Base-by-base conservation (phyloP, 495 filamentous ascomycete species). In the Rostrohypoxylon terebratum region DNA sequence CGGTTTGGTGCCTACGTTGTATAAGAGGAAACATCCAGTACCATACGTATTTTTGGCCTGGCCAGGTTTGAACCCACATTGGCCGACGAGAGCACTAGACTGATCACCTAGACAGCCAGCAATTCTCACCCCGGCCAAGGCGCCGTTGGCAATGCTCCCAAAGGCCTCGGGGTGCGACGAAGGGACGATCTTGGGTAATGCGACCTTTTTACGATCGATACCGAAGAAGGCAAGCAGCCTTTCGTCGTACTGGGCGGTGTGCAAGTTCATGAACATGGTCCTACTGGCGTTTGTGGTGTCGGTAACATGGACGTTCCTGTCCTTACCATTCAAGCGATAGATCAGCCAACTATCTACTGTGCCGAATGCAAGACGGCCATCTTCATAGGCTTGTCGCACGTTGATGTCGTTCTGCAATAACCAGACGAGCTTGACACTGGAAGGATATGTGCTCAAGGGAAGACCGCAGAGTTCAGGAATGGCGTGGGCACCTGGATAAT, bases 191-290 rank as follows among this genome's bases (percentile, higher is more conserved):
- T 90, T 89, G 20, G 95, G 95, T 10, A 98, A 84, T 33, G 86
- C 85, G 57, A 97, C 83, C 78, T 96, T 96, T 66, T 81, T 87
- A 40, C 81, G 81, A 80, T 96, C 92, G 66, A 96, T 84, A 36
- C 88, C 88, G 79, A 97, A 97, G 83, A 96, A 98, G 20, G 89
- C 82, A 50, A 98, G 84, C 4, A 97, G 85, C 44, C 84, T 86
- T 60, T 96, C 89, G 77, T 96, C 93, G 77, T 97, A 98, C 75
- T 97, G 82, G 31, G 96, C 83, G 4, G 91, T 96, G 68, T 91
- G 87, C 38, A 98, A 85, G 80, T 97, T 96, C 90, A 97, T 94
- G 80, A 97, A 97, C 95, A 97, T 97, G 59, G 95, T 98, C 68
- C 95, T 83, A 14, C 93, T 96, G 31, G 95, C 94, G 78, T 98